A percentile compares a stretch with the other conserved stretches of the same genome.
Evolutionary conservation across 441 rosid species (phyloP).

Genomic region (Adansonia madagascariensis): DNA sequence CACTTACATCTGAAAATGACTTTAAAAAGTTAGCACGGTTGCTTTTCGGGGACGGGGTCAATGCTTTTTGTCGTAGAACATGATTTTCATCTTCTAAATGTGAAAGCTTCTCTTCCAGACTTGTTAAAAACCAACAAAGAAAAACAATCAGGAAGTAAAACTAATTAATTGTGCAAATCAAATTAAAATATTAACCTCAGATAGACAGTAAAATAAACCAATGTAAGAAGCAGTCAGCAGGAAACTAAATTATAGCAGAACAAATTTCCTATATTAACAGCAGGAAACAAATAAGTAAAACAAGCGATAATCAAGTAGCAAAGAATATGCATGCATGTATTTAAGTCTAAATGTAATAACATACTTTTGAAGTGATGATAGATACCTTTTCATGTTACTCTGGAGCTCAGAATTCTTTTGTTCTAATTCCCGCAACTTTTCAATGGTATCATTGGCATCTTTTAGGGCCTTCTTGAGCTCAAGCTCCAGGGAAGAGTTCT

Average conservation of each 20-base stretch:
- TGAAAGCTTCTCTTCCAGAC: constrained; percentile 81
- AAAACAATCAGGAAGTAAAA: constrained; percentile 14
- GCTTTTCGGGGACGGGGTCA: constrained; percentile 60
- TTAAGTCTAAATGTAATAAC: neutral
- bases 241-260: neutral
- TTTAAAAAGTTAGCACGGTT: constrained; percentile 50
- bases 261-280: neutral
- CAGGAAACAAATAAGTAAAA: neutral
- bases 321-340: neutral
- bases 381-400: constrained; percentile 70
- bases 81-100: constrained; percentile 86
- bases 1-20: constrained; percentile 75
- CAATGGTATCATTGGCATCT: constrained; percentile 49
- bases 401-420: constrained; percentile 72
- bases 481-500: constrained; percentile 69
- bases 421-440: constrained; percentile 71
- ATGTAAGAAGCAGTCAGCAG: neutral
- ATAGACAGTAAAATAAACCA: neutral
- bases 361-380: neutral
- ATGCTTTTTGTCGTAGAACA: constrained; percentile 77
- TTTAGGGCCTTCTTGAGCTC: constrained; percentile 69
- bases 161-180: neutral
- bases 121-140: constrained; percentile 35
- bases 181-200: constrained; percentile 8
- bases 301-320: neutral